phyloP scores from a whole-genome alignment of 192 early-diverging fungal genomes.

The Coemansia sp. region DNA sequence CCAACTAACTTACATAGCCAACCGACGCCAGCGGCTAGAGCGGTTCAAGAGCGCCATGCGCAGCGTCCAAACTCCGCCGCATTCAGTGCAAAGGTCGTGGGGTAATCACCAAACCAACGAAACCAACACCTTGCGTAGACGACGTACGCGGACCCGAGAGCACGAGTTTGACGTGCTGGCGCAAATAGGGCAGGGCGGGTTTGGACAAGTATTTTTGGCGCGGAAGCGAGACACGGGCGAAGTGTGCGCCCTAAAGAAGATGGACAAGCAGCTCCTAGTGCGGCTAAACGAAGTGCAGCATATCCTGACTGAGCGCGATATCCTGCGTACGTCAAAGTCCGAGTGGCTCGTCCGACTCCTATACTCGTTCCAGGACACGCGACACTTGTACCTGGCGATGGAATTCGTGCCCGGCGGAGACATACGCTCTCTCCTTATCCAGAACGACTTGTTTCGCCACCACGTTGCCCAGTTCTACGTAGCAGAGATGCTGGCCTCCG shows the following conservation, averaged over 20 bases:
- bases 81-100: constrained; percentile 50
- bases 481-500: constrained; percentile 83
- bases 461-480: constrained; percentile 84
- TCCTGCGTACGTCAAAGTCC: constrained; percentile 67
- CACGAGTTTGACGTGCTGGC: constrained; percentile 69
- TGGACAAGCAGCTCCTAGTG: constrained; percentile 70
- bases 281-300: constrained; percentile 73
- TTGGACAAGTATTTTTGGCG: constrained; percentile 78
- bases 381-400: constrained; percentile 77
- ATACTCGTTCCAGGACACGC: constrained; percentile 86
- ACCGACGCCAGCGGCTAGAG: constrained; percentile 61
- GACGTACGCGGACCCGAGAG: constrained; percentile 69
- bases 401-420: constrained; percentile 73
- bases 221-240: constrained; percentile 72
- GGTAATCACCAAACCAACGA: constrained; percentile 57
- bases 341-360: constrained; percentile 89
- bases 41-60: constrained; percentile 59
- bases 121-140: constrained; percentile 62
- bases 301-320: constrained; percentile 76
- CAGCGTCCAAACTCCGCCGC: constrained; percentile 39
- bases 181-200: constrained; percentile 82
- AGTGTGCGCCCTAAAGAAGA: constrained; percentile 76
- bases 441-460: constrained; percentile 73
- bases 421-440: constrained; percentile 76
- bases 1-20: constrained; percentile 76